Conservation (phyloP, 805 yeast genomes). For the Phaffomyces opuntiae region DNA sequence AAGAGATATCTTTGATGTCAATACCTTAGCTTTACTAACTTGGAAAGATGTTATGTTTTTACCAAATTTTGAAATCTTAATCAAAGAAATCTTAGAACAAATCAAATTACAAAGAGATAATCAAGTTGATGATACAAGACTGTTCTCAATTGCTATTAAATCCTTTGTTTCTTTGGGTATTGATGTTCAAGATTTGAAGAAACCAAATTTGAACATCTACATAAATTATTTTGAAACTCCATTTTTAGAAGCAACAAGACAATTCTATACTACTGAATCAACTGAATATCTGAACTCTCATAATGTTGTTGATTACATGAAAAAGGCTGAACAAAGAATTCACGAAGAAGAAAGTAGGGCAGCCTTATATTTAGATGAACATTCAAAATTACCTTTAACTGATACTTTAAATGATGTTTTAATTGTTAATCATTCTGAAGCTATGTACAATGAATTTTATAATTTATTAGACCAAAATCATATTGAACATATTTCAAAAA, state of each 20-base stretch:
- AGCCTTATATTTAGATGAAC: conserved; percentile 75
- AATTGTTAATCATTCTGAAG: conserved; percentile 70
- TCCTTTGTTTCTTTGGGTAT: conserved; percentile 88
- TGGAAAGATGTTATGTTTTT: conserved; percentile 85
- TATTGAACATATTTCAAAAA: conserved; percentile 65
- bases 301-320: conserved; percentile 86
- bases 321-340: conserved; percentile 75
- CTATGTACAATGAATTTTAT: conserved; percentile 70
- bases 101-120: conserved; percentile 77
- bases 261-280: conserved; percentile 66
- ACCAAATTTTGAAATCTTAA: conserved; percentile 50
- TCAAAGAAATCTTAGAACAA: conserved; percentile 66
- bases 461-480: conserved; percentile 67
- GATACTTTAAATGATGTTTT: conserved; percentile 70
- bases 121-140: conserved; percentile 58
- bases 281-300: conserved; percentile 57
- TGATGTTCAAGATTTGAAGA: conserved; percentile 83
- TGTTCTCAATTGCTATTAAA: conserved; percentile 67
- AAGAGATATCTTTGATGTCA: conserved; percentile 83
- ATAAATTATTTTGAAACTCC: conserved; percentile 70
- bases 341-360: conserved; percentile 78
- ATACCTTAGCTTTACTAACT: conserved; percentile 76
- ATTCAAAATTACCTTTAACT: conserved; percentile 70
- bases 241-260: conserved; percentile 63
- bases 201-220: conserved; percentile 76